Evolutionary conservation across 352 stramenopile genomes (phyloP).

Genomic region (Pythium grandisporangium): DNA sequence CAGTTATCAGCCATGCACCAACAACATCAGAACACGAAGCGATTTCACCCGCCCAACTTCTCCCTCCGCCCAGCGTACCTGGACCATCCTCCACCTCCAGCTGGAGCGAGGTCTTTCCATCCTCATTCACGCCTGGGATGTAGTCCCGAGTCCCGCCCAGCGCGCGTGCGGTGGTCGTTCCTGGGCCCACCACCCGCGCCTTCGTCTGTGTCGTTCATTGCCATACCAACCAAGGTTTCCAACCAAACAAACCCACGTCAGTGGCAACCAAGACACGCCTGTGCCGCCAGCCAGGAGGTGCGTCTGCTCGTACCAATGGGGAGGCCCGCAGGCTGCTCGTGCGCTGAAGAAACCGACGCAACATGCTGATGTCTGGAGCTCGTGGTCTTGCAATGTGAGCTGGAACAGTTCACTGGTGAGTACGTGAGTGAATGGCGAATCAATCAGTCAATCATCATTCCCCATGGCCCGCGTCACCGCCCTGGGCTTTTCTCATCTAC

Average conservation of each 20-base stretch:
- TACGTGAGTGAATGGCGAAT: too few species aligned
- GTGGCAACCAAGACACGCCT: not conserved
- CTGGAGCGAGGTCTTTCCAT: constrained; percentile 69
- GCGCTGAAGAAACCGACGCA: constrained; percentile 10
- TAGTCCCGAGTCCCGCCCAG: constrained; percentile 18
- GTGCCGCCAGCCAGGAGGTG: not conserved
- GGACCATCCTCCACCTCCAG: constrained; percentile 66
- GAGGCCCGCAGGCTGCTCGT: constrained; percentile 2
- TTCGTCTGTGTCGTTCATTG: too few species aligned
- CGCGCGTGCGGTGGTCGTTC: constrained; percentile 2
- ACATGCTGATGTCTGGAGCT: constrained; percentile 3
- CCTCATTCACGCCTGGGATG: constrained; percentile 17
- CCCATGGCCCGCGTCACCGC: too few species aligned
- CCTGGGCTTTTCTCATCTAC: constrained; percentile 6
- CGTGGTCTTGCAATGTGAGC: not conserved
- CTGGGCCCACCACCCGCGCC: too few species aligned
- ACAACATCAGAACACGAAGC: not conserved
- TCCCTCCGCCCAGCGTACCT: constrained; percentile 7
- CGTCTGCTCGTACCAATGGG: constrained; percentile 4
- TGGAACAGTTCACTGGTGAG: too few species aligned
- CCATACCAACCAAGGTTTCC: not conserved
- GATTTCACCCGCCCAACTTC: not conserved
- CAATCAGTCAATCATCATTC: too few species aligned
- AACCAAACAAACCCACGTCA: not conserved
- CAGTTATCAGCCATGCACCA: too few species aligned